These are phyloP conservation scores for Acrodontium crateriforme DNA, from an alignment of 2,329 filamentous ascomycete genomes.

Conservation along the genomic window DNA sequence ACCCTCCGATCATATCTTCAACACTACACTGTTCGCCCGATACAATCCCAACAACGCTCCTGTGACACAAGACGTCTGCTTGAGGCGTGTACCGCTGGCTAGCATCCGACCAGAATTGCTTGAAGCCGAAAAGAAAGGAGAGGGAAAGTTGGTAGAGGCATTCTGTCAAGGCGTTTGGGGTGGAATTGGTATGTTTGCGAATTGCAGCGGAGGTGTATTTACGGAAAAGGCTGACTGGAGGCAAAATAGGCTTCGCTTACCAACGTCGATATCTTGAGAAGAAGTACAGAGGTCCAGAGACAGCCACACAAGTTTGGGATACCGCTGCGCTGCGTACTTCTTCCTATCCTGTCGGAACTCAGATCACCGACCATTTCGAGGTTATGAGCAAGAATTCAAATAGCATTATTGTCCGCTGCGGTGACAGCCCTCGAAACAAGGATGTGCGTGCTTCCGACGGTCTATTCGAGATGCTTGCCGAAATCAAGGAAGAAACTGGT, in stretches of 20 bases:
- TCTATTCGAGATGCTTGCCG: constrained; percentile 50
- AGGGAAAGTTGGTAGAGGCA: constrained; percentile 46
- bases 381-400: constrained; percentile 50
- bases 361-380: constrained; percentile 59
- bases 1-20: constrained; percentile 48
- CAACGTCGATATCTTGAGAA: constrained; percentile 45
- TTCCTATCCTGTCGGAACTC: constrained; percentile 48
- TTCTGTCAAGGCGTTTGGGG: constrained; percentile 57
- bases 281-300: constrained; percentile 44
- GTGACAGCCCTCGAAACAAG: constrained; percentile 47
- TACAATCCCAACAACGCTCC: constrained; percentile 52
- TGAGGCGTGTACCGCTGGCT: constrained; percentile 47
- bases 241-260: constrained; percentile 37
- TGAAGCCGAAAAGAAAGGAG: constrained; percentile 24
- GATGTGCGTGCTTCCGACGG: constrained; percentile 48
- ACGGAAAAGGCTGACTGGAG: not conserved
- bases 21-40: constrained; percentile 40
- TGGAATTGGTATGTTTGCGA: constrained; percentile 44
- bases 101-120: constrained; percentile 53
- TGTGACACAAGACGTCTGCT: constrained; percentile 48
- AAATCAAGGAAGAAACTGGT: constrained; percentile 43
- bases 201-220: not conserved
- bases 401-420: constrained; percentile 50
- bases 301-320: constrained; percentile 48
- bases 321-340: constrained; percentile 39